Evolutionary conservation across 1,284 basidiomycete species (phyloP).

Genomic region (Meripilus lineatus): DNA sequence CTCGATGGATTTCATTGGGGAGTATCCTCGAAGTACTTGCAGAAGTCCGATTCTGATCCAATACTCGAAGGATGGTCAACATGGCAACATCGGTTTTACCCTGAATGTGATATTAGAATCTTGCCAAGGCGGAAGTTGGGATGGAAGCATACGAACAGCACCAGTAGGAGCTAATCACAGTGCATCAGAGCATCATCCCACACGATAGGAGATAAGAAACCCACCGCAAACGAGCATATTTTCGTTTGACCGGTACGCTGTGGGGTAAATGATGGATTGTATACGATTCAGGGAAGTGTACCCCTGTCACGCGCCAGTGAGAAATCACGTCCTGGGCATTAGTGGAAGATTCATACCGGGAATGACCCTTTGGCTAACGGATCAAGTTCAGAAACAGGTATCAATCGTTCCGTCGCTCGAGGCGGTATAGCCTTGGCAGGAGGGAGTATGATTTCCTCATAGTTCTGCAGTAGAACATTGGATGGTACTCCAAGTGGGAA

Average conservation of each 20-base stretch:
- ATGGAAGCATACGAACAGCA: slow-evolving; percentile 56
- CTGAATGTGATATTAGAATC: slow-evolving; percentile 32
- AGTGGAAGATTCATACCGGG: slow-evolving; percentile 47
- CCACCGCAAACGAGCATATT: slow-evolving; percentile 94
- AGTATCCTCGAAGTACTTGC: slow-evolving; percentile 31
- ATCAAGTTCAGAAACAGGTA: slow-evolving; percentile 76
- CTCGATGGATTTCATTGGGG: slow-evolving; percentile 54
- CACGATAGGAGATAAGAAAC: slow-evolving; percentile 21
- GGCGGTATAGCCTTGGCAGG: slow-evolving; percentile 81
- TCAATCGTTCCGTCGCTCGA: slow-evolving; percentile 66
- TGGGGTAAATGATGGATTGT: slow-evolving; percentile 93
- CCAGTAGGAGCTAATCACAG: slow-evolving; percentile 78
- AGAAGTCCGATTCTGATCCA: slow-evolving; percentile 64
- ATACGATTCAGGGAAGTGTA: slow-evolving; percentile 90
- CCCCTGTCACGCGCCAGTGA: no score
- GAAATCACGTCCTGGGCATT: neutral
- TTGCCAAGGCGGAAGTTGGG: slow-evolving; percentile 1
- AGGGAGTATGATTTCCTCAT: slow-evolving; percentile 87
- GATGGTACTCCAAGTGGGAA: neutral
- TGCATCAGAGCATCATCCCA: neutral
- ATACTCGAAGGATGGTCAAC: slow-evolving; percentile 86
- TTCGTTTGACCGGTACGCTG: slow-evolving; percentile 92
- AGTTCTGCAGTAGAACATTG: slow-evolving; percentile 44
- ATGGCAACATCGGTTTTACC: slow-evolving; percentile 99
- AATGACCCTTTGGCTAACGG: slow-evolving; percentile 84